These are phyloP conservation scores for Candida maris DNA, from an alignment of 805 yeast species.

Conservation along the genomic window DNA sequence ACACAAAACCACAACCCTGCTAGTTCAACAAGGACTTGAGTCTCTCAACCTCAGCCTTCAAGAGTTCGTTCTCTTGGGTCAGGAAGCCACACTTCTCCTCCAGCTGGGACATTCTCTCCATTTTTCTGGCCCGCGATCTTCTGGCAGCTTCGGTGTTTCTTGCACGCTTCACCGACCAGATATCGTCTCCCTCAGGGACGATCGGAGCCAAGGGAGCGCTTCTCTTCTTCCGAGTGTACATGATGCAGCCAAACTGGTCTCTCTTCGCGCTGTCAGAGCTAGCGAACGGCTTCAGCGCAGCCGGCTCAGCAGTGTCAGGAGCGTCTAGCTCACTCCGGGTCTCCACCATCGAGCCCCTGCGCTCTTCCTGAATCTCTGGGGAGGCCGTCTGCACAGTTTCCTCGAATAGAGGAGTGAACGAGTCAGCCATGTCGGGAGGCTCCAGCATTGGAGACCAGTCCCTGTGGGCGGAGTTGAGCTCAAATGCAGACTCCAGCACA, in stretches of 20 bases:
- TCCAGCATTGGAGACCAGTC: conserved; percentile 1
- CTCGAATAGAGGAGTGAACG: neutral
- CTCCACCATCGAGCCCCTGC: neutral
- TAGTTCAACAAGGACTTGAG: conserved; percentile 43
- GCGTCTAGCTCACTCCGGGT: neutral
- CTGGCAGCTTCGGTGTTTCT: conserved; percentile 98
- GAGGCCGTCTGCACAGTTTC: neutral
- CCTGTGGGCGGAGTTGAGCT: conserved; percentile 18
- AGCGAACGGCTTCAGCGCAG: too few relatives aligned
- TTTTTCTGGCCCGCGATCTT: conserved; percentile 88
- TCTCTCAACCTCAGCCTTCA: conserved; percentile 57
- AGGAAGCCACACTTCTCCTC: conserved; percentile 73
- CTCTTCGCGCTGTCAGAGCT: conserved; percentile 31
- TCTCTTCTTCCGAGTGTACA: conserved; percentile 78
- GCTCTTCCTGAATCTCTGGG: neutral
- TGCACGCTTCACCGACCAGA: conserved; percentile 82
- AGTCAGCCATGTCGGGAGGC: neutral
- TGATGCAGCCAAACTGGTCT: conserved; percentile 72
- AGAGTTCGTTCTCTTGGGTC: conserved; percentile 51
- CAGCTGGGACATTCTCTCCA: conserved; percentile 80
- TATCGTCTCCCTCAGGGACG: conserved; percentile 54
- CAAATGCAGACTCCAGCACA: conserved; percentile 50
- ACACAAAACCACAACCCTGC: neutral
- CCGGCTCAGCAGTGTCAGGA: neutral
- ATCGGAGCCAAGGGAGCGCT: conserved; percentile 69